Base-by-base conservation (phyloP, 768 basidiomycete species). In the Arthromyces matolae region DNA sequence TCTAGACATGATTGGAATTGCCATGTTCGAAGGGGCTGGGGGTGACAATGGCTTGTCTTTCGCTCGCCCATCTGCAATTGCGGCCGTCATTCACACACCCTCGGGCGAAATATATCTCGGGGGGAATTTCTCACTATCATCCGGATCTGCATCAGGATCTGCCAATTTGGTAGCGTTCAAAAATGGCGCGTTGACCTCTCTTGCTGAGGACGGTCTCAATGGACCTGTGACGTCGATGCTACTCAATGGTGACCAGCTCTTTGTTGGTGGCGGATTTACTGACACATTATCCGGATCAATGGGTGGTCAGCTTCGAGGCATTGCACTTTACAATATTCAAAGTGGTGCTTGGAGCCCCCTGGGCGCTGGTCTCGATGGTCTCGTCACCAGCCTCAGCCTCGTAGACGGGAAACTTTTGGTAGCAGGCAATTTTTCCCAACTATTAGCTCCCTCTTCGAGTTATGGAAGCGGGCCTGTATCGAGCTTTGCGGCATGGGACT, bases 231-330 rank as follows among this genome's bases (percentile, higher is more conserved):
- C 77, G 8, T 77, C 89, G 0, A 62, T 94, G 32, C 70, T 77
- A n/a, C 58, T 86, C 25, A 68, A 75, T 45, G 82, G 79, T 9
- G 75, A 87, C 56, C 71, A 71, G 16, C 65, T 98, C 9, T 96
- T 78, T 62, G 81, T 94, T 32, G 95, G 92, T n/a, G 96, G 96
- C 1, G 71, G 81, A 0, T 99, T 99, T 71, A 76, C 73, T 0
- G 84, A 88, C 52, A 88, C 91, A 0, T 63, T 64, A 1, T 69
- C 74, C 5, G 68, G 73, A 13, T 79, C 83, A 0, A 76, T 71
- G 2, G 68, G 75, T 37, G 77, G 78, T 45, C 69, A 65, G 27
- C 67, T 92, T 28, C 65, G 64, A 35, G 77, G 82, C 28, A 65
- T 95, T 25, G 91, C 84, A 0, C 60, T 79, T 44, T 97, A 93